Conservation (phyloP, 805 yeast species). For the Zygoascus tannicola region DNA sequence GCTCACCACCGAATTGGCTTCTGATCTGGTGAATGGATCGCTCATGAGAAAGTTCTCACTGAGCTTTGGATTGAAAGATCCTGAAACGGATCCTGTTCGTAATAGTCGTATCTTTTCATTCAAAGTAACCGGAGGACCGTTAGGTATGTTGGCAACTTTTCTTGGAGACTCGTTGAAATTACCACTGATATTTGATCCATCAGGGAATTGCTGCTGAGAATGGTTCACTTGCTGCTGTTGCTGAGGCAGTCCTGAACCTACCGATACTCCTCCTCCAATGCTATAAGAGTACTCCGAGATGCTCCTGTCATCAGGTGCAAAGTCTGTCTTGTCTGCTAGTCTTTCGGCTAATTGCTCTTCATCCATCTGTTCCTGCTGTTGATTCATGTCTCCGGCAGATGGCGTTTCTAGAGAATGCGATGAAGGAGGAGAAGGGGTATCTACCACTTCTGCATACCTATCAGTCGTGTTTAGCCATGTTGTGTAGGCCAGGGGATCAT, state of each 20-base stretch:
- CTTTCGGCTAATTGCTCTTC: too few relatives aligned
- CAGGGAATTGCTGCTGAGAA: background rate
- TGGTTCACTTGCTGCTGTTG: background rate
- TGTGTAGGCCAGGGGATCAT: constrained; percentile 28
- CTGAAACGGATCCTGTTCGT: constrained; percentile 20
- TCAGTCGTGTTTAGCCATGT: constrained; percentile 10
- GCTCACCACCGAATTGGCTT: background rate
- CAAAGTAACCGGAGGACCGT: constrained; percentile 21
- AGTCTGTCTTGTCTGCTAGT: too few relatives aligned
- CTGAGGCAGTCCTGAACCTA: background rate
- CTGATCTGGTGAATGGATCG: constrained; percentile 1
- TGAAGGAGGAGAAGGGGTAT: too few relatives aligned
- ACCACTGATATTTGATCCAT: background rate
- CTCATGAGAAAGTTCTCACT: background rate
- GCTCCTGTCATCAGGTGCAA: background rate
- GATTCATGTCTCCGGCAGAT: too few relatives aligned
- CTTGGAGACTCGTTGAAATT: constrained; percentile 1
- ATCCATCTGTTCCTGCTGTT: too few relatives aligned
- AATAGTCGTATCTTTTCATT: constrained; percentile 20
- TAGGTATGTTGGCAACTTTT: constrained; percentile 15
- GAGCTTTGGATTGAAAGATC: constrained; percentile 1
- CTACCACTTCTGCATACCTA: too few relatives aligned
- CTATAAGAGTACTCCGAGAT: background rate
- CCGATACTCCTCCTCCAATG: background rate
- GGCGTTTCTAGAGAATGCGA: too few relatives aligned